Conservation (phyloP, 495 filamentous ascomycete species). For the Tuber brumale region DNA sequence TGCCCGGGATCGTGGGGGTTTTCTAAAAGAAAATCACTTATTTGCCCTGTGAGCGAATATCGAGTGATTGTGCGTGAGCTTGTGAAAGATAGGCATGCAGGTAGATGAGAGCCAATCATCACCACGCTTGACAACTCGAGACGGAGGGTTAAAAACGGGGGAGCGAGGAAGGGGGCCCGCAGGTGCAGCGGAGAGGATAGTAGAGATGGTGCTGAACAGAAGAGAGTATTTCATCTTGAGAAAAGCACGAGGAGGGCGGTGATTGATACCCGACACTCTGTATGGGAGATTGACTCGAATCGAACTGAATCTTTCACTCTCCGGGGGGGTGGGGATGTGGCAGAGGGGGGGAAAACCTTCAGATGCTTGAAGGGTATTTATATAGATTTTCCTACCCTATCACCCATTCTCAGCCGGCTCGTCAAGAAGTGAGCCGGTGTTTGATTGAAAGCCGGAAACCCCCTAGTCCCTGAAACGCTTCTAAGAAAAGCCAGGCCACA, state of each 20-base stretch:
- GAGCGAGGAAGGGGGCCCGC: not conserved
- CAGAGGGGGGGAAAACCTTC: no score
- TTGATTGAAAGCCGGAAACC: not conserved
- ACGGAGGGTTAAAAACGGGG: not conserved
- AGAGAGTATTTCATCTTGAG: no score
- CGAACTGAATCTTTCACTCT: no score
- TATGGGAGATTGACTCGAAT: no score
- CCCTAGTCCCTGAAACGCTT: not conserved
- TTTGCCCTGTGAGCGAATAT: not conserved
- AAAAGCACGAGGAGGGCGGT: no score
- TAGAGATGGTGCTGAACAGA: no score
- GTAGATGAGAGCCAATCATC: conserved; percentile 20
- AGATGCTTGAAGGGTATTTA: not conserved
- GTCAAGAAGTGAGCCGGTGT: not conserved
- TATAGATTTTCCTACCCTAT: not conserved
- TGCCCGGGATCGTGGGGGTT: no score
- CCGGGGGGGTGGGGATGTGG: no score
- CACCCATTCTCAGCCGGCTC: not conserved
- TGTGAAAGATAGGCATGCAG: conserved; percentile 14
- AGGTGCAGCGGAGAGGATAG: not conserved
- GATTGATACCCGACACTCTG: no score
- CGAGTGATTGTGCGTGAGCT: conserved; percentile 22
- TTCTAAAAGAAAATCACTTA: not conserved
- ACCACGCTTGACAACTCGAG: not conserved
- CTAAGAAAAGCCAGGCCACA: not conserved